A percentile compares a stretch with the other conserved stretches of the same genome.
Conservation (phyloP, 2,329 filamentous ascomycete species). For the Claviceps digitariae region DNA sequence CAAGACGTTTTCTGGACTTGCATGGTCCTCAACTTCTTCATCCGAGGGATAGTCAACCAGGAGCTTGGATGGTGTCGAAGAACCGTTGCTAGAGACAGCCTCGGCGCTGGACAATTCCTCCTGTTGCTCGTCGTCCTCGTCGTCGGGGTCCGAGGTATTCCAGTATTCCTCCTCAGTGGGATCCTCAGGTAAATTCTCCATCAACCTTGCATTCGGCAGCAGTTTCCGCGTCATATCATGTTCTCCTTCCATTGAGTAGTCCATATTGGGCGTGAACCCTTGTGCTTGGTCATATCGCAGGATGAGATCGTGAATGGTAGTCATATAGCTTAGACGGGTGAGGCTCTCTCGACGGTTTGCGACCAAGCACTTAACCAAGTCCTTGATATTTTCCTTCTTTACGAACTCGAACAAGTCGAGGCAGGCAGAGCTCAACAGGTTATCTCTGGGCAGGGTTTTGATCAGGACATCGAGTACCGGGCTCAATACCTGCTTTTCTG, state of each 20-base stretch:
- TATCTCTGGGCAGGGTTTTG: slow-evolving; percentile 80
- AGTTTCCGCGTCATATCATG: slow-evolving; percentile 37
- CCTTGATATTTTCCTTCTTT: slow-evolving; percentile 67
- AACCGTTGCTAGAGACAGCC: slow-evolving; percentile 42
- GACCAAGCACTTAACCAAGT: slow-evolving; percentile 70
- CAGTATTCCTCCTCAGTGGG: slow-evolving; percentile 87
- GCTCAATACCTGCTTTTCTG: slow-evolving; percentile 66
- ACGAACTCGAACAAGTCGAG: slow-evolving; percentile 90
- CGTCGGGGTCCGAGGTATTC: slow-evolving; percentile 76
- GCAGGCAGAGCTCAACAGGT: slow-evolving; percentile 84
- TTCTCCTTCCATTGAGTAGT: slow-evolving; percentile 61
- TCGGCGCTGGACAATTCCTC: slow-evolving; percentile 15
- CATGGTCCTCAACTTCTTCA: slow-evolving; percentile 51
- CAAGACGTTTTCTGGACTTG: slow-evolving; percentile 38
- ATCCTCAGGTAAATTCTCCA: slow-evolving; percentile 64
- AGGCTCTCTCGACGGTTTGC: slow-evolving; percentile 72
- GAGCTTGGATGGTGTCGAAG: slow-evolving; percentile 49
- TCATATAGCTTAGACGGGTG: slow-evolving; percentile 63
- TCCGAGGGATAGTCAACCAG: slow-evolving; percentile 90
- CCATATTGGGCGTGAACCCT: slow-evolving; percentile 50
- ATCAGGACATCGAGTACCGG: slow-evolving; percentile 75
- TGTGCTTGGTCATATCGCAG: slow-evolving; percentile 66
- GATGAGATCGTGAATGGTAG: slow-evolving; percentile 69
- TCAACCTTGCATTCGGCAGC: slow-evolving; percentile 38
- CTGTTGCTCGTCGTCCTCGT: slow-evolving; percentile 43